These are phyloP conservation scores for Talaromyces sp. DNA, from an alignment of 2,329 filamentous ascomycete genomes.

Conservation along the genomic window DNA sequence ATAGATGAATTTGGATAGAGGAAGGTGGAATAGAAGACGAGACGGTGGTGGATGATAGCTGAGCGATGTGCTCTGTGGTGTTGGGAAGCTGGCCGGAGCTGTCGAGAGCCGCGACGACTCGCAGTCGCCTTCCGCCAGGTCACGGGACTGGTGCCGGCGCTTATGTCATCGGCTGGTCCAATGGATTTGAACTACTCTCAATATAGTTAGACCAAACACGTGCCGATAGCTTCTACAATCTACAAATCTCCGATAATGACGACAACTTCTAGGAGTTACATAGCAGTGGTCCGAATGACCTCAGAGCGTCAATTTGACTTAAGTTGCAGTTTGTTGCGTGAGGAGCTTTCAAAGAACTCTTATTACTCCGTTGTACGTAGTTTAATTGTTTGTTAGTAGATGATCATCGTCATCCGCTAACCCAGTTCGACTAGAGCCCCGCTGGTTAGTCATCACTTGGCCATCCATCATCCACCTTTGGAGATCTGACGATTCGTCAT, in stretches of 20 bases:
- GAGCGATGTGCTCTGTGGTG: background rate
- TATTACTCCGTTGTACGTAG: no score
- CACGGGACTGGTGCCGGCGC: background rate
- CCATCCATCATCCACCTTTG: background rate
- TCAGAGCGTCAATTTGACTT: no score
- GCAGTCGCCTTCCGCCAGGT: slow-evolving; percentile 1
- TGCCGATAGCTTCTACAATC: background rate
- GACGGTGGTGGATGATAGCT: background rate
- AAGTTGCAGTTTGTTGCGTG: no score
- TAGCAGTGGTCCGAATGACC: no score
- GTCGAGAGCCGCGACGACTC: background rate
- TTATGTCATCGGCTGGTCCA: background rate
- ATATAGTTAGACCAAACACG: background rate
- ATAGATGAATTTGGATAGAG: background rate
- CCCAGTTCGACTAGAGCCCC: background rate
- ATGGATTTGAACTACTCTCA: background rate
- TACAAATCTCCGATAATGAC: no score
- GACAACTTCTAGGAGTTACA: no score
- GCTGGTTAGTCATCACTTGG: background rate
- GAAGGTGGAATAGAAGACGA: background rate
- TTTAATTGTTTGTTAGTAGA: no score
- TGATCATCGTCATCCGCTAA: background rate
- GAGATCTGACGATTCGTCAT: background rate
- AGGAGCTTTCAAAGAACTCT: no score
- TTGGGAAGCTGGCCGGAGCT: slow-evolving; percentile 5